These are phyloP conservation scores for Diaporthe sp. DNA, from an alignment of 2,329 filamentous ascomycete genomes.

Conservation along the genomic window DNA sequence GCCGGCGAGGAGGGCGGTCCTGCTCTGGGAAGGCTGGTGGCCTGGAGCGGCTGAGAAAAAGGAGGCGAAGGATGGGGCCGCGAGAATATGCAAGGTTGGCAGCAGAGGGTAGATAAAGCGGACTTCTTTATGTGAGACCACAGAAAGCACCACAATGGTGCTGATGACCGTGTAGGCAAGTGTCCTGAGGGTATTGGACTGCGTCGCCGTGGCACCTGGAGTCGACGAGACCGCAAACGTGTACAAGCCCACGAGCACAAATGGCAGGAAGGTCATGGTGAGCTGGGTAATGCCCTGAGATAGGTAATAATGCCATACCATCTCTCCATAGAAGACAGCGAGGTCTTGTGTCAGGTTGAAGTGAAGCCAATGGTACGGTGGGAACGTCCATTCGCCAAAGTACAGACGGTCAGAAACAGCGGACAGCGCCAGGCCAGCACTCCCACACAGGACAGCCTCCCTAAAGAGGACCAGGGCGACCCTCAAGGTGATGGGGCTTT, in stretches of 20 bases:
- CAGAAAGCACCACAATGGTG: conserved; percentile 75
- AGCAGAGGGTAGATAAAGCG: conserved; percentile 96
- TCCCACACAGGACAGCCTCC: conserved; percentile 76
- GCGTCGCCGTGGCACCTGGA: conserved; percentile 51
- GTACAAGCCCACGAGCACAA: conserved; percentile 76
- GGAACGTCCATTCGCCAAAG: conserved; percentile 90
- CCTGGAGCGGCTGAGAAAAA: conserved; percentile 68
- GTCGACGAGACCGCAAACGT: conserved; percentile 56
- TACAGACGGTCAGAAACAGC: conserved; percentile 80
- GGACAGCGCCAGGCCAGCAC: conserved; percentile 73
- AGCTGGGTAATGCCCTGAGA: conserved; percentile 91
- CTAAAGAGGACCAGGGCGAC: conserved; percentile 68
- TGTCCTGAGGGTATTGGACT: conserved; percentile 63
- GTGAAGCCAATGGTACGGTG: conserved; percentile 87
- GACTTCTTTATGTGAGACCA: conserved; percentile 95
- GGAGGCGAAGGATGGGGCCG: conserved; percentile 74
- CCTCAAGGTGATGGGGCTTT: conserved; percentile 59
- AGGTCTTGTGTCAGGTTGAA: conserved; percentile 92
- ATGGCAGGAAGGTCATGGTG: conserved; percentile 86
- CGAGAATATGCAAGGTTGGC: conserved; percentile 86
- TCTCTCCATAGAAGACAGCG: conserved; percentile 92
- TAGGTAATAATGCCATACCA: conserved; percentile 93
- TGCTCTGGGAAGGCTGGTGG: conserved; percentile 49
- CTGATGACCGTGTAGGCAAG: conserved; percentile 72
- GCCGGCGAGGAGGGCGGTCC: conserved; percentile 68